These are phyloP conservation scores for Xylariaceae sp. DNA, from an alignment of 2,329 filamentous ascomycete genomes.

Conservation along the genomic window DNA sequence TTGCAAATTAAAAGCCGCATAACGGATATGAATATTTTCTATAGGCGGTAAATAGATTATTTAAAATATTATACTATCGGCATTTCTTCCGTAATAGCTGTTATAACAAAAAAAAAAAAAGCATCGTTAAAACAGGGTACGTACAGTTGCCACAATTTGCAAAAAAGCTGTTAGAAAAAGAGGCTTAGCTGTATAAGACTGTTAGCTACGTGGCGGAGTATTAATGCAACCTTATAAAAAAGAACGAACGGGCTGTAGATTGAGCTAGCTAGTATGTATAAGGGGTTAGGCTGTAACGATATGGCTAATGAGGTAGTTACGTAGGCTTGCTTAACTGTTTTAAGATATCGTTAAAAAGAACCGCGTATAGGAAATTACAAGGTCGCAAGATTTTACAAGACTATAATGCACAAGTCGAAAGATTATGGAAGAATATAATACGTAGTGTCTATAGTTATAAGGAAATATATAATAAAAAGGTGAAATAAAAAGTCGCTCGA, in stretches of 20 bases:
- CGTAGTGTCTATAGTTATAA: not conserved
- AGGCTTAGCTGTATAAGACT: not conserved
- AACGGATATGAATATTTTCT: not conserved
- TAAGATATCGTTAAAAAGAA: no score
- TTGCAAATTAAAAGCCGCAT: not conserved
- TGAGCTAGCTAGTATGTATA: not conserved
- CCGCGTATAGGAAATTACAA: not conserved
- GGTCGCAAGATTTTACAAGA: not conserved
- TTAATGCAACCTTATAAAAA: not conserved
- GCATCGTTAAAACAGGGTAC: not conserved
- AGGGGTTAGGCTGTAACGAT: not conserved
- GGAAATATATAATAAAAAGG: not conserved
- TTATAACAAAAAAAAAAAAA: not conserved
- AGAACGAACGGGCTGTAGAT: not conserved
- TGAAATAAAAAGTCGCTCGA: not conserved
- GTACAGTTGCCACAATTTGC: not conserved
- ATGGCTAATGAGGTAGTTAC: not conserved
- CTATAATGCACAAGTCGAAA: not conserved
- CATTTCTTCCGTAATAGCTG: not conserved
- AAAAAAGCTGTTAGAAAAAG: not conserved
- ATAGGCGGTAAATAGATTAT: not conserved
- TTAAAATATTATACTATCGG: not conserved
- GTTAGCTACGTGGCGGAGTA: not conserved
- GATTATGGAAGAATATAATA: not conserved
- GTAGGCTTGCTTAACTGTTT: no score